Base-by-base conservation (phyloP, 2,329 filamentous ascomycete species). In the Sordariomycetes sp. region DNA sequence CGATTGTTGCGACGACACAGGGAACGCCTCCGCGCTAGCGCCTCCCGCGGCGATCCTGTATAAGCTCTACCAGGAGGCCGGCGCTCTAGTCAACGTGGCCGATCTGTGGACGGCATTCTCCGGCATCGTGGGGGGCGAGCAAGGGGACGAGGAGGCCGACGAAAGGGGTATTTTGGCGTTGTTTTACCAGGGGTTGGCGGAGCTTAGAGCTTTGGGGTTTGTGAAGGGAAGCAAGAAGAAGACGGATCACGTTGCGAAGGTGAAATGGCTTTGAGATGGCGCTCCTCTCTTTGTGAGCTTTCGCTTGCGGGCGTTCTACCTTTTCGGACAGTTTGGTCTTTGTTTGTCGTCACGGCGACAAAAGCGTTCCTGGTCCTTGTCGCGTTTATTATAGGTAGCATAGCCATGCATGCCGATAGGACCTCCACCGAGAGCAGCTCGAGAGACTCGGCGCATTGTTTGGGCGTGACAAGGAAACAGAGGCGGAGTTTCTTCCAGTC, bases 161-260 rank as follows among this genome's bases (percentile, higher is more conserved):
- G 81, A 85, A 68, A 75, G 81, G 62, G 78, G 77, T 53, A 79
- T 78, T 8, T 77, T 90, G 72, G 84, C 90, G 50, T 74, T 89
- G 60, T 99, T 97, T 72, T 97, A 97, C 71, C 81, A 85, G 61
- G 89, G 83, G 5, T 71, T 97, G 61, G 90, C 93, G 0, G 94
- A 99, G 71, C 72, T 99, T 69, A 87, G 86, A 70, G 82, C 86
- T 58, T 77, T 99, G 66, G 94, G 94, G 8, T 87, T 97, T 72
- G 80, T 97, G 61, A 97, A 94, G 75, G 80, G 81, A 61, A 97
- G 88, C 67, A 89, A 87, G 72, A 96, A 92, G 77, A 96, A 96
- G 77, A 83, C 86, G 25, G 94, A 97, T 69, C 93, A 97, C 72
- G 76, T 97, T 64, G 86, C 90, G 46, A 97, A 97, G 76, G 78